phyloP scores from a whole-genome alignment of 805 yeast species.

The Candida tibetensis region DNA sequence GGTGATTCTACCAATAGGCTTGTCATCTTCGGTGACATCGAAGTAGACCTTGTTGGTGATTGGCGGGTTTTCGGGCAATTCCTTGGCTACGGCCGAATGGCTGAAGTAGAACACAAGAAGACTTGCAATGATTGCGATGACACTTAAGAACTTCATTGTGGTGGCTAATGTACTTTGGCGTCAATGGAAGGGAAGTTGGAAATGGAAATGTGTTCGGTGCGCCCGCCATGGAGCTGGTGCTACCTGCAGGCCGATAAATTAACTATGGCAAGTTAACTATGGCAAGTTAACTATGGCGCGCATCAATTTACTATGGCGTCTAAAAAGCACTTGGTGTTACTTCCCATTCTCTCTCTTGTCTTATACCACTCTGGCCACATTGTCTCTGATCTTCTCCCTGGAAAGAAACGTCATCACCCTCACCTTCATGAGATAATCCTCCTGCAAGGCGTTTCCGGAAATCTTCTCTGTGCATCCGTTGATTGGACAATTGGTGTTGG shows the following conservation, averaged over 20 bases:
- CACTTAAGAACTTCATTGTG: constrained; percentile 12
- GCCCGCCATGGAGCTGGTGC: not conserved
- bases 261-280: too few relatives aligned
- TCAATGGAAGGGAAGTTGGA: not conserved
- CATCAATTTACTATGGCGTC: too few relatives aligned
- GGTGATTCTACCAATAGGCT: constrained; percentile 74
- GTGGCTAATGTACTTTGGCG: not conserved
- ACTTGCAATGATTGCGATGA: constrained; percentile 12
- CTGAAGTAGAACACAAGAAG: constrained; percentile 11
- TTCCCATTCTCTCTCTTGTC: too few relatives aligned
- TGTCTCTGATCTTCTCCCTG: constrained; percentile 11
- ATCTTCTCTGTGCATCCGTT: constrained; percentile 50
- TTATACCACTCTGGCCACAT: constrained; percentile 9
- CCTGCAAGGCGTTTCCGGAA: constrained; percentile 31
- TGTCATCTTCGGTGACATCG: constrained; percentile 79
- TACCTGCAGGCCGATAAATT: too few relatives aligned
- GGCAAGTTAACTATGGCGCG: too few relatives aligned
- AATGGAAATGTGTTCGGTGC: not conserved
- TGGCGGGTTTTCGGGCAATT: constrained; percentile 43
- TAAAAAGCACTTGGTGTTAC: too few relatives aligned
- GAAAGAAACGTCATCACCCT: constrained; percentile 44
- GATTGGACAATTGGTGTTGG: constrained; percentile 50
- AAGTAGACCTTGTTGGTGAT: constrained; percentile 81
- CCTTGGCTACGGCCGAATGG: constrained; percentile 10
- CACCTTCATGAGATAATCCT: constrained; percentile 54